Percentiles rank a stretch among this genome's conserved stretches.
These are phyloP conservation scores for Rhododendron mucronatum DNA, from an alignment of 148 eudicot genomes.

Conservation along the genomic window DNA sequence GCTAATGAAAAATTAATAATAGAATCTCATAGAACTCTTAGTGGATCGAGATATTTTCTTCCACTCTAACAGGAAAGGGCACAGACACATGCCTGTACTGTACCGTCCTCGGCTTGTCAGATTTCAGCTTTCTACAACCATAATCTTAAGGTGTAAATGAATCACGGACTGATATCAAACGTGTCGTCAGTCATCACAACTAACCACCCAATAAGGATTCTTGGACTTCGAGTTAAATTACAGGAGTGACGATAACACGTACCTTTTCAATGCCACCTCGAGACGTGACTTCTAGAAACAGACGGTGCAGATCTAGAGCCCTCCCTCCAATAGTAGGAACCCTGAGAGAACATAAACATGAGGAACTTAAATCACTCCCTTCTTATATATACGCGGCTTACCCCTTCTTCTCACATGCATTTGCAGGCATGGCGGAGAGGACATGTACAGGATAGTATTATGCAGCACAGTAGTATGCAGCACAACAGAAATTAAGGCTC, in stretches of 20 bases:
- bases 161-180: not conserved
- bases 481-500: not conserved
- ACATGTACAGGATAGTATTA: not conserved
- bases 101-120: no score
- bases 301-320: slow-evolving; percentile 55
- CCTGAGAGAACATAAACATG: slow-evolving; percentile 23
- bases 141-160: not conserved
- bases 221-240: slow-evolving; percentile 5
- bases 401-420: not conserved
- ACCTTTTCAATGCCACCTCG: slow-evolving; percentile 94
- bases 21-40: not conserved
- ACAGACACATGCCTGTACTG: not conserved
- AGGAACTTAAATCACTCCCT: not conserved
- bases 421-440: not conserved
- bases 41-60: not conserved
- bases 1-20: not conserved
- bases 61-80: not conserved
- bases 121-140: not conserved
- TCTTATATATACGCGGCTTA: not conserved
- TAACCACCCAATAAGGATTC: not conserved
- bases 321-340: slow-evolving; percentile 59
- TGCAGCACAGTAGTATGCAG: not conserved
- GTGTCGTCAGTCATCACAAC: not conserved
- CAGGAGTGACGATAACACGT: not conserved
- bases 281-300: slow-evolving; percentile 75